phyloP scores from a whole-genome alignment of 1,139 yeast species.

The Debaryomyces sp. region DNA sequence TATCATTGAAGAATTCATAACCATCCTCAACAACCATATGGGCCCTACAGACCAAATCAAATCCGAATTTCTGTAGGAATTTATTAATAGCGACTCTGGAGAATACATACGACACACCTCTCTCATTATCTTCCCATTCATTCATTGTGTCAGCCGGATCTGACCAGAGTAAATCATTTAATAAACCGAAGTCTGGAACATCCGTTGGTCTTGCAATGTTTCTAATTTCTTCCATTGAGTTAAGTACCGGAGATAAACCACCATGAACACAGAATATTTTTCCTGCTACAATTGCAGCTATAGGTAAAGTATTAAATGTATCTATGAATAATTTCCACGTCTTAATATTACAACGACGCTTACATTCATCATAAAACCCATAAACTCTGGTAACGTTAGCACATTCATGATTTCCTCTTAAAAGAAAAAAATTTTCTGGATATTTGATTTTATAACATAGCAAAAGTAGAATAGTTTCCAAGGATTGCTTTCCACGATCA shows the following conservation, averaged over 20 bases:
- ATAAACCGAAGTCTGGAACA: constrained; percentile 92
- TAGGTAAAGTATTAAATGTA: constrained; percentile 90
- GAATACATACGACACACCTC: constrained; percentile 97
- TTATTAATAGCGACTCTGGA: constrained; percentile 90
- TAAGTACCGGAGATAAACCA: constrained; percentile 89
- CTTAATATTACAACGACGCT: constrained; percentile 71
- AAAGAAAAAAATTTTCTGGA: constrained; percentile 81
- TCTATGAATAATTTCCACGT: constrained; percentile 94
- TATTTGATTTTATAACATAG: constrained; percentile 78
- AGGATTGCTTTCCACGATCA: constrained; percentile 81
- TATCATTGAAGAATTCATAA: constrained; percentile 92
- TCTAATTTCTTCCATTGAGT: constrained; percentile 88
- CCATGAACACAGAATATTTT: constrained; percentile 98
- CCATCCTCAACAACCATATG: constrained; percentile 99
- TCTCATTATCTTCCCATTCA: constrained; percentile 98
- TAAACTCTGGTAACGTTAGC: constrained; percentile 84
- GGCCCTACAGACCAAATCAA: constrained; percentile 94
- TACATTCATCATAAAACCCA: constrained; percentile 89
- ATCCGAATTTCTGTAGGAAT: constrained; percentile 82
- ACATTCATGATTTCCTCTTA: constrained; percentile 85
- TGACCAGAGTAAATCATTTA: constrained; percentile 92
- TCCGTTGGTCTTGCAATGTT: constrained; percentile 94
- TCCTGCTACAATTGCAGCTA: constrained; percentile 94
- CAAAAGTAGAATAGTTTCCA: constrained; percentile 74
- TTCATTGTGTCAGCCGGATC: constrained; percentile 94